phyloP scores from a whole-genome alignment of 116 monocot species.

The Papilionanthe hybrid region DNA sequence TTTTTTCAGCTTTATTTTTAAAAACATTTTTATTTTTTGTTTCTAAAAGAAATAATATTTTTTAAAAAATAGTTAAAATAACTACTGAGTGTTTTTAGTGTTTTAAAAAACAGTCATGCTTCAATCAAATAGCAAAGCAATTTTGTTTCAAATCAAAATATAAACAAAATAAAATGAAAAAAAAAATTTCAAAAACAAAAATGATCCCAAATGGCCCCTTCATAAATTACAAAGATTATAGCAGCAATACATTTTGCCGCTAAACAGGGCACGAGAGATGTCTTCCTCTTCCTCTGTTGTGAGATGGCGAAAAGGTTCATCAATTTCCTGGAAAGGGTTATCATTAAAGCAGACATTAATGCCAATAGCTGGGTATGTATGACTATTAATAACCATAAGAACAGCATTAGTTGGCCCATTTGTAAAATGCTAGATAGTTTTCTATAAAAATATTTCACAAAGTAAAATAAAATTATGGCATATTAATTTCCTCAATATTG shows the following conservation, averaged over 20 bases:
- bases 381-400: not conserved
- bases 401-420: not conserved
- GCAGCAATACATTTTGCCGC: constrained; percentile 27
- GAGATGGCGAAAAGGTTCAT: constrained; percentile 32
- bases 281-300: constrained; percentile 36
- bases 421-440: not conserved
- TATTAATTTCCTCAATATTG: not conserved
- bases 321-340: constrained; percentile 20
- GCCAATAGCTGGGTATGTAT: not conserved
- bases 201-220: constrained; percentile 45
- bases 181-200: constrained; percentile 43
- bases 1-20: too few relatives aligned
- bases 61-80: too few relatives aligned
- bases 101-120: too few relatives aligned
- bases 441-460: not conserved
- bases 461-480: not conserved
- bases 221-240: not conserved
- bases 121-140: too few relatives aligned
- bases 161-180: not conserved
- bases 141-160: not conserved
- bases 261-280: constrained; percentile 24
- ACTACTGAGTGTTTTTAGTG: too few relatives aligned
- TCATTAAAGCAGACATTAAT: not conserved
- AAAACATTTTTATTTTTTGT: too few relatives aligned
- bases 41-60: too few relatives aligned